Evolutionary conservation across 2,329 filamentous ascomycete genomes (phyloP), one percentile per base, ranked within the genome.

Genomic region (Verruconis gallopava): DNA sequence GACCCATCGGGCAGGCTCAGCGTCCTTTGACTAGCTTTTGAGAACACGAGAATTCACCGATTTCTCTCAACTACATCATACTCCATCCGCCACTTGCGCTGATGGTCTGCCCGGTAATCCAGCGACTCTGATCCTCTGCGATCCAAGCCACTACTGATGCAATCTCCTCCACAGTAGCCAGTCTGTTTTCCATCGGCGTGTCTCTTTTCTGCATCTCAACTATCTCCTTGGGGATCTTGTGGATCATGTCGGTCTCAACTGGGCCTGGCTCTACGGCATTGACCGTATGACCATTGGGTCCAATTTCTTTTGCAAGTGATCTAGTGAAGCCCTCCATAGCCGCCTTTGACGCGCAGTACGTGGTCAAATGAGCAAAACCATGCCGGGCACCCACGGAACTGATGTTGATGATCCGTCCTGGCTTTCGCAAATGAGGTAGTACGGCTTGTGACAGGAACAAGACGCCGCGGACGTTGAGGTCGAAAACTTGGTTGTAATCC

Each of bases 261-360:
- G 75, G 73, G 0, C 76, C 76, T 0, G 75, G 73, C 15, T 68
- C 69, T 2, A 80, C 68, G 0, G 66, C 63, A 48, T 80, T 81
- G 19, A 77, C 75, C 0, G 75, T 79, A 44, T 72, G 72, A 0
- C 75, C 73, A 20, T 25, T 25, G 44, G 66, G 56, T 0, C 75
- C 75, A 5, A 79, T 57, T 55, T 80, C 75, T 0, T 64, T 62
- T 0, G 77, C 75, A 66, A 73, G 73, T 35, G 63, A 67, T 4
- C 74, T 61, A 6, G 76, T 79, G 42, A 79, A 54, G 0, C 67
- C 72, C 53, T 80, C 75, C 13, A 79, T 53, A 4, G 73, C 76
- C 0, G 71, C 72, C 51, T 79, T 79, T 3, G 67, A 71, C 0
- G 69, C 67, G 37, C 64, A 65, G 53, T 79, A 79, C 2, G 75